Evolutionary conservation across 2,329 filamentous ascomycete genomes (phyloP), one percentile per base, ranked within the genome.

Genomic region (Mollisia scopiformis): DNA sequence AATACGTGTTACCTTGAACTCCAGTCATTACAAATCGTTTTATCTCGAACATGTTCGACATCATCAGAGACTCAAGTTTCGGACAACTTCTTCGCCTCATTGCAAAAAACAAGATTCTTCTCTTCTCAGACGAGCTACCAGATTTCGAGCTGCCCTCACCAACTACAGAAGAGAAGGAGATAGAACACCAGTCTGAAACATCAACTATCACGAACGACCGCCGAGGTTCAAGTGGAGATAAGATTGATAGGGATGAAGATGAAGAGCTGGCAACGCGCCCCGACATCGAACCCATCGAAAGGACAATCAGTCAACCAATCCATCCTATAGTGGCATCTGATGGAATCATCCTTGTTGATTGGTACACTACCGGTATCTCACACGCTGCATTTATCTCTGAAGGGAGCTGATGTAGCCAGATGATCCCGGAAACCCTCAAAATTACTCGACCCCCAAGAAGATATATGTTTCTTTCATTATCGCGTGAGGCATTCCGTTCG

Each of bases 361-460:
- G 57, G 57, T 55, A 59, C 25, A 54, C 41, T 35, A 57, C 52
- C n/a, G 52, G 52, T 43, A 43, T 10, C 25, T 43, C 16, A 14
- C 16, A 37, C 8, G 2, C 30, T 23, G 7, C 8, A 11, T 28
- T 27, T 16, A 2, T 43, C 2, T 3, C 16, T 47, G 2, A 16
- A 28, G 11, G 1, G 27, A 28, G n/a, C 47, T 58, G 11, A 53
- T 28, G 16, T 19, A 6, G 25, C 16, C 25, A 41, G 58, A 60
- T 57, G 58, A 60, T 55, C 53, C 58, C 14, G 58, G 75, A 6
- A 82, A 85, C 68, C 83, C 83, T 4, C 77, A 82, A 63, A 84
- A 84, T 69, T 84, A 81, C 81, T 73, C 75, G 35, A 70, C 74
- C 60, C 55, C 64, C 27, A 79, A 78, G 68, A 77, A 79, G n/a